A percentile compares a stretch with the other conserved stretches of the same genome.
Evolutionary conservation across 768 basidiomycete species (phyloP).

Genomic region (Termitomyces sp.): DNA sequence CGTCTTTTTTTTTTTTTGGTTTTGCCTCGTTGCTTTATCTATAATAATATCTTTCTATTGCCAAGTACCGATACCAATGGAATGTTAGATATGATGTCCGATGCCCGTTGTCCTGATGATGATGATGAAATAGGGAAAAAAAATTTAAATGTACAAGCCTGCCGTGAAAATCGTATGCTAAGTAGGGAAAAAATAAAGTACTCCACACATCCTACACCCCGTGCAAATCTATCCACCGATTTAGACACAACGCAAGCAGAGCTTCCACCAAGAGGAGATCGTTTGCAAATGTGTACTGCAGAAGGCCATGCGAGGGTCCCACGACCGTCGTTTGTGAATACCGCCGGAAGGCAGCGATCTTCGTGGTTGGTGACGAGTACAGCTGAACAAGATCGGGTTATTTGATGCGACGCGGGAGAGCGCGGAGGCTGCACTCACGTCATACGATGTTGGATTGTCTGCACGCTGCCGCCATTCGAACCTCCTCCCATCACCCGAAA

Average conservation of each 20-base stretch:
- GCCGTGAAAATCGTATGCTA: conserved; percentile 7
- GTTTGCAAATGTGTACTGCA: conserved; percentile 61
- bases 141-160: conserved; percentile 1
- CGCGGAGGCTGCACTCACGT: conserved; percentile 37
- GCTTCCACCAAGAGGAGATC: conserved; percentile 57
- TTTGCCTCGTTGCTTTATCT: conserved; percentile 18
- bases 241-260: conserved; percentile 62
- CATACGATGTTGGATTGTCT: conserved; percentile 48
- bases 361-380: conserved; percentile 39
- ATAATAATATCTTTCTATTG: conserved; percentile 17
- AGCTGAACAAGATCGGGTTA: conserved; percentile 26
- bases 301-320: conserved; percentile 57
- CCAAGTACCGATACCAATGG: conserved; percentile 16
- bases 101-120: conserved; percentile 2
- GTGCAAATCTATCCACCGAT: conserved; percentile 68
- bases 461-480: conserved; percentile 63
- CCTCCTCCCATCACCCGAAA: conserved; percentile 46
- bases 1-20: conserved; percentile 11
- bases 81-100: conserved; percentile 17
- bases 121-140: conserved; percentile 8
- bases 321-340: conserved; percentile 48
- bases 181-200: conserved; percentile 1
- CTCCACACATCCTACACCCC: conserved; percentile 30
- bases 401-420: neutral
- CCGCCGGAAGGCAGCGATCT: conserved; percentile 56